Base-by-base conservation (phyloP, 2,329 filamentous ascomycete species). In the Dothistroma septosporum region DNA sequence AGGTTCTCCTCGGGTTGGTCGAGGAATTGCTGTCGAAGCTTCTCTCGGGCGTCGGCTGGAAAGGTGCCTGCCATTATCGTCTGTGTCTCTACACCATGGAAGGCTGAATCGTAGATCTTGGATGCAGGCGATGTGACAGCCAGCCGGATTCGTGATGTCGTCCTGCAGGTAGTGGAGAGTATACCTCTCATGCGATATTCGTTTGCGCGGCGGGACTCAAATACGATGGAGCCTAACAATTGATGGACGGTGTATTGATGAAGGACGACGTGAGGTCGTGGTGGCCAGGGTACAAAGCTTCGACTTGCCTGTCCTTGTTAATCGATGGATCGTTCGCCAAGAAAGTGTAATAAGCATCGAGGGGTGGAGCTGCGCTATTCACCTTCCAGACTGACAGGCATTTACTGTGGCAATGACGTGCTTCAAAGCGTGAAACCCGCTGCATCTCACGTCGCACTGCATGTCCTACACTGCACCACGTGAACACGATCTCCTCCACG, bases 1-100 rank as follows among this genome's bases (percentile, higher is more conserved):
- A 83, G 79, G 14, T 74, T 68, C 16, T 74, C 69, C 7, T 75
- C 72, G 22, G 73, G 67, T 59, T 77, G 76, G 46, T 76, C 70
- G 44, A 73, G 66, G 69, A 85, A 80, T 62, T 69, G 67, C 37
- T 66, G 57, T 57, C 66, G 67, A 14, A 72, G 68, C 32, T 64
- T 68, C 46, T 61, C 64, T 46, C 68, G 68, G 54, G 64, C 64
- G 57, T 69, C 67, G 1, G 19, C 46, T 4, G 60, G 28, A 22
- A 28, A 59, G 48, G 53, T 50, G 14, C 41, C 41, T 44, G 41
- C 41, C 41, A 44, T 44, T 14, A 44, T 44, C 4, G 19, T 2
- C 7, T 9, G 41, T 8, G 8, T 44, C 41, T n/a, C 16, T 4
- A 44, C 4, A n/a, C 19, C 41, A n/a, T 19, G 16, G 14, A 19